Evolutionary conservation across 2,329 filamentous ascomycete species (phyloP).

Genomic region (Apiospora kogelbergensis): DNA sequence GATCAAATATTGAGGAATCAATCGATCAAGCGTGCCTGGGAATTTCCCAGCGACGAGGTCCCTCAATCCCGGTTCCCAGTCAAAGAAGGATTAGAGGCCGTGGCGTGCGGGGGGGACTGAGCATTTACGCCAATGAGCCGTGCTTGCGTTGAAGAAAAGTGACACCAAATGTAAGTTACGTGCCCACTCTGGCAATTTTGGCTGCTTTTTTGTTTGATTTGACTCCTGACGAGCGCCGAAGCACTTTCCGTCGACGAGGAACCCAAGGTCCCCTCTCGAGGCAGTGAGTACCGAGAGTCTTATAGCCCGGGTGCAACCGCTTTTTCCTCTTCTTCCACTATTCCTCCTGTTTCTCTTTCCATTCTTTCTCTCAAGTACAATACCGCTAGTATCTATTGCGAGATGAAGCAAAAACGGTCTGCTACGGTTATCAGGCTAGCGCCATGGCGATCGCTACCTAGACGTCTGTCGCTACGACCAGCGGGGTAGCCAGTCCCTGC

Average conservation of each 20-base stretch:
- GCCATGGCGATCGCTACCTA: neutral
- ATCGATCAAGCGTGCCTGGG: neutral
- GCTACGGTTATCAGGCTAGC: conserved; percentile 8
- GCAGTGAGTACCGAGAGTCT: neutral
- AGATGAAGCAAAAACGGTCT: neutral
- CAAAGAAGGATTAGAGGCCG: neutral
- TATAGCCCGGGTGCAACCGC: neutral
- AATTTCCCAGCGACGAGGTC: neutral
- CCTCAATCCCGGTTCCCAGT: neutral
- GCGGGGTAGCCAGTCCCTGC: conserved; percentile 13
- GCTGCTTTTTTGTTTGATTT: conserved; percentile 5
- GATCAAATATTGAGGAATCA: conserved; percentile 1
- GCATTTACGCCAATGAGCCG: conserved; percentile 3
- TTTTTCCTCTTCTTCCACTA: neutral
- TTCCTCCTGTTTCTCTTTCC: neutral
- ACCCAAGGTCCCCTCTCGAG: neutral
- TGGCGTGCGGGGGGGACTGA: neutral
- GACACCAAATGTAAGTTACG: conserved; percentile 7
- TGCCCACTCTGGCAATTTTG: conserved; percentile 3
- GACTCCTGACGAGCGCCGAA: neutral
- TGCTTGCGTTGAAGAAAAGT: neutral
- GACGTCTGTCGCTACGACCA: neutral
- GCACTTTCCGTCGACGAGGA: neutral
- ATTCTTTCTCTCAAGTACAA: neutral
- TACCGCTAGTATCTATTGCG: neutral